phyloP scores from a whole-genome alignment of 805 yeast genomes.

The Cyberlindnera maclurae region DNA sequence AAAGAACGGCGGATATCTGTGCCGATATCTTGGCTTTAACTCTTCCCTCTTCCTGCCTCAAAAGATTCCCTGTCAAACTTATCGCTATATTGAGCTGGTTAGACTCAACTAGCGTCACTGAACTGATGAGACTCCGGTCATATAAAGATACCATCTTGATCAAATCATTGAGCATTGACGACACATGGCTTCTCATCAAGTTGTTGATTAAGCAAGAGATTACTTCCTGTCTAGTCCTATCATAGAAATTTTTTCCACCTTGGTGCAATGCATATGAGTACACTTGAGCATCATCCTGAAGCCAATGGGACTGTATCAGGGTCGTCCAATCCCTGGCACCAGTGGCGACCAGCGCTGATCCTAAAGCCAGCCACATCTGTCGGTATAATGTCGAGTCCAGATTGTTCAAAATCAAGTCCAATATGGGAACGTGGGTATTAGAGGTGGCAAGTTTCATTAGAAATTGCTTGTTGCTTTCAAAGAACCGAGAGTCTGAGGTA shows the following conservation, averaged over 20 bases:
- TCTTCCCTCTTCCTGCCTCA: constrained; percentile 5
- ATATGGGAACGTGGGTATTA: not conserved
- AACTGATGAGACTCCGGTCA: no score
- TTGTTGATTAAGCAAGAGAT: constrained; percentile 12
- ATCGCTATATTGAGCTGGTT: constrained; percentile 16
- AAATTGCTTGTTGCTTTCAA: constrained; percentile 3
- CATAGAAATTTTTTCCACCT: not conserved
- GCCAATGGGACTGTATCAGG: constrained; percentile 16
- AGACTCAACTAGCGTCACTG: constrained; percentile 7
- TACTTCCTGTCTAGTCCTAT: no score
- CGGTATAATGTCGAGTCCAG: constrained; percentile 15
- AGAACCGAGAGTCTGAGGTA: constrained; percentile 4
- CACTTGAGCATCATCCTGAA: constrained; percentile 18
- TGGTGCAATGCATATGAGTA: constrained; percentile 16
- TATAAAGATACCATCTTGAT: constrained; percentile 1
- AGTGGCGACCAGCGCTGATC: constrained; percentile 10
- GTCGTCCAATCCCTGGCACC: constrained; percentile 21
- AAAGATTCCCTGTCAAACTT: constrained; percentile 11
- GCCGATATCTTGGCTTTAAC: no score
- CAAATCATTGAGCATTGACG: constrained; percentile 13
- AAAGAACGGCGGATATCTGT: no score
- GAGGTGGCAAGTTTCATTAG: constrained; percentile 4
- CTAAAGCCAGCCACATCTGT: constrained; percentile 18
- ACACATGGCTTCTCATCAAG: constrained; percentile 7
- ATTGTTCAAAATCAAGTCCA: constrained; percentile 9